These are phyloP conservation scores for Arctium minus DNA, from an alignment of 129 eudicot species.

Conservation along the genomic window DNA sequence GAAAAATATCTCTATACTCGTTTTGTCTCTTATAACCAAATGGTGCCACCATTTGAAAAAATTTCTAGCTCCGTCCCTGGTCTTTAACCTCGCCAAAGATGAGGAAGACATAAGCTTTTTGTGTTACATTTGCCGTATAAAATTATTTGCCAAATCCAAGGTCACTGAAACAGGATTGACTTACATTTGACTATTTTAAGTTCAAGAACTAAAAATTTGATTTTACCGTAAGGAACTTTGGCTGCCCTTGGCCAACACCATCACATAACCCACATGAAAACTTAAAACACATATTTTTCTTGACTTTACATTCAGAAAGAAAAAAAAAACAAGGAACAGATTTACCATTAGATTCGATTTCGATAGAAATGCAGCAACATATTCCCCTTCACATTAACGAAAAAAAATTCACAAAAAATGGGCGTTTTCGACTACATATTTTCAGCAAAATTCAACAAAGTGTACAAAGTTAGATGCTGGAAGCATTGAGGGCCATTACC, in stretches of 20 bases:
- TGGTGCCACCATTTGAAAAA: too few relatives aligned
- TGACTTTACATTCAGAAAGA: background rate
- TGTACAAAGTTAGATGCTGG: slow-evolving; percentile 38
- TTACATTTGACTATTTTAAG: too few relatives aligned
- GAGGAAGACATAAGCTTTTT: too few relatives aligned
- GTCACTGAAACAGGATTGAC: background rate
- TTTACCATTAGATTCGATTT: background rate
- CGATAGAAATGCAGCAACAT: background rate
- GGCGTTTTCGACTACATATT: background rate
- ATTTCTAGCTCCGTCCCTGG: too few relatives aligned
- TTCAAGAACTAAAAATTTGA: background rate
- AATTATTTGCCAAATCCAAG: too few relatives aligned
- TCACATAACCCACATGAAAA: background rate
- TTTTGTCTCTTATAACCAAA: too few relatives aligned
- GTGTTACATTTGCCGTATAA: too few relatives aligned
- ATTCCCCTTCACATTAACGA: background rate
- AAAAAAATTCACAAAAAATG: background rate
- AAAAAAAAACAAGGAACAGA: background rate
- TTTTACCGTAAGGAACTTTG: background rate
- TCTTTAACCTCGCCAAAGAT: too few relatives aligned
- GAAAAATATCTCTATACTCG: too few relatives aligned
- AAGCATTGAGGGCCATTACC: slow-evolving; percentile 83
- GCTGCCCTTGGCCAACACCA: background rate
- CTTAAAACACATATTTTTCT: background rate
- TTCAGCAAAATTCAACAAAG: background rate